A percentile compares a stretch with the other conserved stretches of the same genome.
Evolutionary conservation across 805 yeast species (phyloP).

Genomic region (Sugiyamaella smithiae): DNA sequence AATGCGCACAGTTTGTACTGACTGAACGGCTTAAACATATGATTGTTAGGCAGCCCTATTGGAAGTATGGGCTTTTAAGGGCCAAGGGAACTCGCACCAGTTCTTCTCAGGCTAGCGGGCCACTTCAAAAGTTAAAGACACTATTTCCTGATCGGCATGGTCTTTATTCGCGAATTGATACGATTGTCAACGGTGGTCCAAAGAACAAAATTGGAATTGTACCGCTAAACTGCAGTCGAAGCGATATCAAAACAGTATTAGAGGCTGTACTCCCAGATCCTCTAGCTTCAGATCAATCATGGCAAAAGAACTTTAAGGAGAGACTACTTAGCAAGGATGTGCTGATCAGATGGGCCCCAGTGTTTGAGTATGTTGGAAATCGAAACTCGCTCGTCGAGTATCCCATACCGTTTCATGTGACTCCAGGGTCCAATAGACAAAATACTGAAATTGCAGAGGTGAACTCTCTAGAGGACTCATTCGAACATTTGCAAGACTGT

Average conservation of each 20-base stretch:
- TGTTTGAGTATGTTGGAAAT: slow-evolving; percentile 31
- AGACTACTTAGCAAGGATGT: slow-evolving; percentile 35
- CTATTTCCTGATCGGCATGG: slow-evolving; percentile 17
- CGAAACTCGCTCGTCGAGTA: slow-evolving; percentile 34
- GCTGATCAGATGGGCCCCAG: slow-evolving; percentile 28
- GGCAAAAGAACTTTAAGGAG: slow-evolving; percentile 29
- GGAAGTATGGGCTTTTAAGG: no score
- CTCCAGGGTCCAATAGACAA: slow-evolving; percentile 18
- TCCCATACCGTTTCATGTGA: slow-evolving; percentile 23
- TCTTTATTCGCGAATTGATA: slow-evolving; percentile 27
- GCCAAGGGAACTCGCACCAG: no score
- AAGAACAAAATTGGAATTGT: slow-evolving; percentile 30
- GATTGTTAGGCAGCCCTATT: no score
- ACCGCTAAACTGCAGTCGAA: slow-evolving; percentile 27
- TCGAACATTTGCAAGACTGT: slow-evolving; percentile 30
- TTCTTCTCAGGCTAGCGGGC: background rate
- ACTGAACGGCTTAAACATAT: no score
- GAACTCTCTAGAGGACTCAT: slow-evolving; percentile 28
- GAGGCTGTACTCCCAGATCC: slow-evolving; percentile 36
- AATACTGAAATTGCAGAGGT: slow-evolving; percentile 32
- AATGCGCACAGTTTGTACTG: no score
- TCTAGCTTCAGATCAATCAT: slow-evolving; percentile 29
- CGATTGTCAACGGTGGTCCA: slow-evolving; percentile 21
- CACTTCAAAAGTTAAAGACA: slow-evolving; percentile 4
- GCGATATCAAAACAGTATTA: slow-evolving; percentile 26